Conservation (phyloP, 495 filamentous ascomycete genomes). For the Tuber indicum region DNA sequence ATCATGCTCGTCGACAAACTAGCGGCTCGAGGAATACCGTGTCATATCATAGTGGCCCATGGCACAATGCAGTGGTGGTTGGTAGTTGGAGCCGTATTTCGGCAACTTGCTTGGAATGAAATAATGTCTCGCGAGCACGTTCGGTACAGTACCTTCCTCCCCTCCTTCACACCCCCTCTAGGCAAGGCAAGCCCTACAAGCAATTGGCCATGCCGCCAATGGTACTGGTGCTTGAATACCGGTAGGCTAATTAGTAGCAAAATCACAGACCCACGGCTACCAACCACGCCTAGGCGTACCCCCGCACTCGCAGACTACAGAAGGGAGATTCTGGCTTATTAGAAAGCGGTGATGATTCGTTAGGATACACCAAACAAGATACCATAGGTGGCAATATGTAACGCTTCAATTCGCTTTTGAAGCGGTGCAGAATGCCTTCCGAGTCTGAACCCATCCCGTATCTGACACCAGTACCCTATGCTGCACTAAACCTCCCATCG, state of each 20-base stretch:
- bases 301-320: background rate
- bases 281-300: background rate
- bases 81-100: background rate
- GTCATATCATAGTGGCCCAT: background rate
- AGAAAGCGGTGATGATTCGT: background rate
- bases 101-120: background rate
- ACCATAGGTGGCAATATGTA: background rate
- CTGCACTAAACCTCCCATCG: background rate
- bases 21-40: background rate
- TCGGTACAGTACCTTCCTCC: background rate
- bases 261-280: background rate
- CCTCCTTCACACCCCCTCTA: background rate
- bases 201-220: background rate
- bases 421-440: background rate
- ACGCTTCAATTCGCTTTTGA: background rate
- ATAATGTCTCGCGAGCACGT: background rate
- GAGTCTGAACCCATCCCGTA: background rate
- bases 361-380: background rate
- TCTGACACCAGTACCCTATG: slow-evolving; percentile 1
- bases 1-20: background rate
- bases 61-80: background rate
- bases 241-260: background rate
- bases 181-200: background rate
- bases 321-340: background rate
- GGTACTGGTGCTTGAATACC: background rate